Evolutionary conservation across 495 filamentous ascomycete species (phyloP).

Genomic region (Hypoxylon perforatum): DNA sequence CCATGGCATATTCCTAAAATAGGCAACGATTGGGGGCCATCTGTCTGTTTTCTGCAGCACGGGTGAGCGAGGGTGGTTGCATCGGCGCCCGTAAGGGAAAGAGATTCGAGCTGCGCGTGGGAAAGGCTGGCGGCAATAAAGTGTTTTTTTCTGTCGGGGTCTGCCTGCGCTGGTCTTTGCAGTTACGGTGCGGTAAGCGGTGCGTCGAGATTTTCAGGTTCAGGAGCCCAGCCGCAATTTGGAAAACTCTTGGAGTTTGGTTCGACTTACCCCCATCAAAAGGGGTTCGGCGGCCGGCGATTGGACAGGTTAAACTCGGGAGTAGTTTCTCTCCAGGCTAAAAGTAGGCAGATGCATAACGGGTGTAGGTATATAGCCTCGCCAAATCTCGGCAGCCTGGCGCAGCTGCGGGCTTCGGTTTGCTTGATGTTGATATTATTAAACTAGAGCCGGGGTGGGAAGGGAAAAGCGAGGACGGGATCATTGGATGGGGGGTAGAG

Average conservation of each 20-base stretch:
- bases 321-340: constrained; percentile 44
- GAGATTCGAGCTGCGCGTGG: constrained; percentile 39
- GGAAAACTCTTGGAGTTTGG: constrained; percentile 9
- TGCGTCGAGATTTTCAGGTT: constrained; percentile 2
- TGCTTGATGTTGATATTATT: constrained; percentile 20
- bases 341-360: constrained; percentile 42
- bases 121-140: constrained; percentile 38
- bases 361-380: constrained; percentile 38
- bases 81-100: constrained; percentile 36
- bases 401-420: constrained; percentile 10
- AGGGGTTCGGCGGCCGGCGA: constrained; percentile 27
- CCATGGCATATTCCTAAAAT: constrained; percentile 28
- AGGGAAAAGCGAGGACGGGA: background rate
- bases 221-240: constrained; percentile 36
- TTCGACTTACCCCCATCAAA: background rate
- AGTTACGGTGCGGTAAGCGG: no score
- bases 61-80: constrained; percentile 27
- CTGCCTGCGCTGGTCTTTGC: background rate
- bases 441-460: background rate
- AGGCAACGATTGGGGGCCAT: constrained; percentile 40
- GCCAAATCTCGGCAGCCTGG: constrained; percentile 39
- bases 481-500: background rate
- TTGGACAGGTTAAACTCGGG: constrained; percentile 48
- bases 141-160: background rate
- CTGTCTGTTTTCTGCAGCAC: constrained; percentile 36